Percentiles rank a stretch among this genome's conserved stretches.
phyloP scores from a whole-genome alignment of 1,139 yeast species.

The Suhomyces anneliseae region DNA sequence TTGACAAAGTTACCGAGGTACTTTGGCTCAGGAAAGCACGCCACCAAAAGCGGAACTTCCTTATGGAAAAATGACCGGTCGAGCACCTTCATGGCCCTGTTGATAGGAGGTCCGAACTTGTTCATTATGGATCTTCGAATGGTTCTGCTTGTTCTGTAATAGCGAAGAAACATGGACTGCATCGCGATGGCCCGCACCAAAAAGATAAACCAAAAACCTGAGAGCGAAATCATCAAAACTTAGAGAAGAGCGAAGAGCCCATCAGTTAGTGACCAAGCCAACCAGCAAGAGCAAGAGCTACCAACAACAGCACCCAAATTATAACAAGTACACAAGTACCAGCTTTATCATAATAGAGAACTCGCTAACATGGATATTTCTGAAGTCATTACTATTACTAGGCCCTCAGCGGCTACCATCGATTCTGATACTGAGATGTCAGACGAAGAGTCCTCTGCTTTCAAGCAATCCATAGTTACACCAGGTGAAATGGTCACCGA shows the following conservation, averaged over 20 bases:
- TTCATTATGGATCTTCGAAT: constrained; percentile 19
- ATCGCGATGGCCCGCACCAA: neutral
- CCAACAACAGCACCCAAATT: no score
- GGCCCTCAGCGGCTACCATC: constrained; percentile 23
- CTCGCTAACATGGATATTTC: constrained; percentile 2
- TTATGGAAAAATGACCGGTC: constrained; percentile 64
- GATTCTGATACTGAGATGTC: constrained; percentile 27
- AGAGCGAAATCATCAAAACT: no score
- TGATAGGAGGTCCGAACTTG: constrained; percentile 62
- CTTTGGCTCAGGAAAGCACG: constrained; percentile 67
- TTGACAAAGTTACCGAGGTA: constrained; percentile 57
- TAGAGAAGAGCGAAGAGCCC: no score
- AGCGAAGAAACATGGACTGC: neutral
- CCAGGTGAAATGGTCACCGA: constrained; percentile 98
- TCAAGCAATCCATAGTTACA: constrained; percentile 54
- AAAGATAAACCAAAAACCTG: neutral
- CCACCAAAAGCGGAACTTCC: constrained; percentile 60
- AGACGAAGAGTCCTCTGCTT: constrained; percentile 22
- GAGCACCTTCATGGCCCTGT: constrained; percentile 62
- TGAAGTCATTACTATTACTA: constrained; percentile 41
- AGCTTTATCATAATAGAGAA: no score
- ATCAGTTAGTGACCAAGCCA: no score
- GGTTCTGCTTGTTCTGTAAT: constrained; percentile 6
- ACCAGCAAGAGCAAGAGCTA: no score
- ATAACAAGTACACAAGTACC: no score